Percentiles rank a stretch among this genome's conserved stretches.
phyloP scores from a whole-genome alignment of 805 yeast species.

The Hanseniaspora vineae region DNA sequence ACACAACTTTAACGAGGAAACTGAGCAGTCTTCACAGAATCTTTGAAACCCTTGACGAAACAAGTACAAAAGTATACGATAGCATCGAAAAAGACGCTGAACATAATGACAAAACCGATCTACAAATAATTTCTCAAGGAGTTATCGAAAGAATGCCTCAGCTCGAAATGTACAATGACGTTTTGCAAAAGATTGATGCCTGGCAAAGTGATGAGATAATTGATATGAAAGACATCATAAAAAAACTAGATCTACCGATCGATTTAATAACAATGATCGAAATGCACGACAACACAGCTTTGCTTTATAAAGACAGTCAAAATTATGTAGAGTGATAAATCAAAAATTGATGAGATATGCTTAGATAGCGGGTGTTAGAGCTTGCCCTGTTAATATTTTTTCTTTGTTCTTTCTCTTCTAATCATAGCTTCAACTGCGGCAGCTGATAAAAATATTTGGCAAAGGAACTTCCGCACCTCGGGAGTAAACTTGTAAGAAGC shows the following conservation, averaged over 20 bases:
- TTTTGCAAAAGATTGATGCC: constrained; percentile 7
- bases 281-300: constrained; percentile 16
- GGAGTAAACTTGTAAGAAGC: constrained; percentile 49
- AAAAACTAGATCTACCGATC: constrained; percentile 12
- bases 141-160: constrained; percentile 13
- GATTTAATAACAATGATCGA: constrained; percentile 17
- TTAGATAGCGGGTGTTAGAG: too few species aligned
- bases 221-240: constrained; percentile 2
- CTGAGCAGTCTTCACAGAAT: constrained; percentile 15
- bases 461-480: constrained; percentile 48
- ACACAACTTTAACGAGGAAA: constrained; percentile 21
- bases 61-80: neutral
- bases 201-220: constrained; percentile 4
- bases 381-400: neutral
- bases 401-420: constrained; percentile 27
- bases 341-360: neutral
- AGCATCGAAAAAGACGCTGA: constrained; percentile 6
- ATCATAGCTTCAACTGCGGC: constrained; percentile 39
- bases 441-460: constrained; percentile 48
- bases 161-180: constrained; percentile 18
- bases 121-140: constrained; percentile 8
- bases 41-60: constrained; percentile 7
- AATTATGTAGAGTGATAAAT: neutral
- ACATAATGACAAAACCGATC: constrained; percentile 4
- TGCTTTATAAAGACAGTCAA: constrained; percentile 17